Evolutionary conservation across 306 rosid genomes (phyloP).

Genomic region (Styphnolobium japonicum): DNA sequence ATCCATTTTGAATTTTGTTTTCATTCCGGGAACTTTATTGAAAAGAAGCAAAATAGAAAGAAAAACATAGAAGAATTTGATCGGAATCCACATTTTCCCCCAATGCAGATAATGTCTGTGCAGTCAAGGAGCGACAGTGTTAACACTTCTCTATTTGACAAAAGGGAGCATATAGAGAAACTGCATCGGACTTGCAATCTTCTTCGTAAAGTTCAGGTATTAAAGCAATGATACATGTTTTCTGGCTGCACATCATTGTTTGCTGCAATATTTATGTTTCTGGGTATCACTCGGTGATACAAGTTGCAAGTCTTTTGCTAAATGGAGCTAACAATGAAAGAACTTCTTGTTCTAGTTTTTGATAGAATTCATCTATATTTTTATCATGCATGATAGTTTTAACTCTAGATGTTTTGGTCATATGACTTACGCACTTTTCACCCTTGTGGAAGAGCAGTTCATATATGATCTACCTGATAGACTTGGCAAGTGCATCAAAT

Average conservation of each 20-base stretch:
- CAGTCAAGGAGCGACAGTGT: conserved; percentile 91
- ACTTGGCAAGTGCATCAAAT: conserved; percentile 82
- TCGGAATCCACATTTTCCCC: neutral
- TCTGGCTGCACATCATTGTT: neutral
- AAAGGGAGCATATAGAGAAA: conserved; percentile 89
- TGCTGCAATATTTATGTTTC: conserved; percentile 1
- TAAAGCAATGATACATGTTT: neutral
- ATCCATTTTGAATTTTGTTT: neutral
- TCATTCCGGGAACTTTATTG: neutral
- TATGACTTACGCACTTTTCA: conserved; percentile 19
- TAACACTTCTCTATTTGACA: conserved; percentile 76
- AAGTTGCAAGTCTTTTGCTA: neutral
- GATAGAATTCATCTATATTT: neutral
- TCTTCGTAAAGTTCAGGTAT: conserved; percentile 94
- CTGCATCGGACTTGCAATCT: conserved; percentile 82
- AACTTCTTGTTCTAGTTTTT: neutral
- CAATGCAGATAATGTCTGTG: conserved; percentile 81
- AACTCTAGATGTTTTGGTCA: neutral
- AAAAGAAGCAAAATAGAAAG: neutral
- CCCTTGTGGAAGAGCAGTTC: conserved; percentile 62
- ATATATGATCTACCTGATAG: conserved; percentile 93
- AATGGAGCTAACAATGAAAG: neutral
- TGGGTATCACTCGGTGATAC: neutral
- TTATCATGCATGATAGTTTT: neutral
- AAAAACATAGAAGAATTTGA: conserved; percentile 6